phyloP scores from a whole-genome alignment of 192 early-diverging fungal genomes.

The Funneliformis mosseae region DNA sequence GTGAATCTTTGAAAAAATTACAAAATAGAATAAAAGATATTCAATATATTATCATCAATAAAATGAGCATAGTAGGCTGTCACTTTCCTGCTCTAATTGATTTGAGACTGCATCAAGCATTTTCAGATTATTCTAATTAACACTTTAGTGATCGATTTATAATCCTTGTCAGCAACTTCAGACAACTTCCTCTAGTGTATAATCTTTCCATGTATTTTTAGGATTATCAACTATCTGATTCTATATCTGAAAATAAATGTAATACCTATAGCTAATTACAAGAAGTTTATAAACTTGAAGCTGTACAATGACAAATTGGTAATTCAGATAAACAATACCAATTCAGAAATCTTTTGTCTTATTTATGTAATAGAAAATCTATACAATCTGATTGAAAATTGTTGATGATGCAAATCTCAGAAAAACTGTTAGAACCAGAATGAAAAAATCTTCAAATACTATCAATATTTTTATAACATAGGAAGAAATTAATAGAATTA shows the following conservation, averaged over 20 bases:
- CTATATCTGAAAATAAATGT: neutral
- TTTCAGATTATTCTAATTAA: too few relatives aligned
- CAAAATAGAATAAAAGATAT: too few relatives aligned
- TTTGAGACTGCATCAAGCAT: neutral
- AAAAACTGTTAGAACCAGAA: too few relatives aligned
- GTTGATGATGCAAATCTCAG: too few relatives aligned
- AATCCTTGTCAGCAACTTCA: neutral
- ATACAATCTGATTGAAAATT: too few relatives aligned
- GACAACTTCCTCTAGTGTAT: neutral
- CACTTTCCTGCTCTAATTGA: neutral
- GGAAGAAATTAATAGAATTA: neutral
- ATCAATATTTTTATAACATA: neutral
- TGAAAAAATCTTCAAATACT: neutral
- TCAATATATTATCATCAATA: too few relatives aligned
- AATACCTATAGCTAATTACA: neutral
- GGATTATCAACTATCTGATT: neutral
- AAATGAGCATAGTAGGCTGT: neutral
- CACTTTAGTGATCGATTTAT: neutral
- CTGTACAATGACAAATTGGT: neutral
- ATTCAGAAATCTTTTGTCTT: too few relatives aligned
- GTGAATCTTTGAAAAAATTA: neutral
- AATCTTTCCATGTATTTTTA: too few relatives aligned
- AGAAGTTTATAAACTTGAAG: neutral
- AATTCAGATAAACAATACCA: neutral
- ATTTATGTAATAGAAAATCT: too few relatives aligned